Evolutionary conservation across 106 monocot genomes (phyloP), one percentile per base, ranked within the genome.

Genomic region (Phalaenopsis equestris): DNA sequence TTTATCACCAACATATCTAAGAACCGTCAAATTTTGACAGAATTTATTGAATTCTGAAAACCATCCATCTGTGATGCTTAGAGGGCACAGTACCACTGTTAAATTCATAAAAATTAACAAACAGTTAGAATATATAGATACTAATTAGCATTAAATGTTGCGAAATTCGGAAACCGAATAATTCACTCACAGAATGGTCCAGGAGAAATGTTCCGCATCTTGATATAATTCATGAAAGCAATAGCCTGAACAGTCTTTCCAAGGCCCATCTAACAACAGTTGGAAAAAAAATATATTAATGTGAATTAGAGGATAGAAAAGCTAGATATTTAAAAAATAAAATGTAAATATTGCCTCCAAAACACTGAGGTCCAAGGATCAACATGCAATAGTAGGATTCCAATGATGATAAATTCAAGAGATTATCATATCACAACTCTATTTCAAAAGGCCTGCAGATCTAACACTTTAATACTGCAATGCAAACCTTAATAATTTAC

Each of bases 241-340:
- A 99, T 94, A 55, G 95, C 91, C 83, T 99, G 98, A 21, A 99
- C 81, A 78, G 98, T 99, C 81, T 99, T 99, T 55, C 98, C 98
- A 76, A 99, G 86, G 30, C 98, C 95, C 98, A 95, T 99, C 98
- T 98, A 72, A 18, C 48, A 73, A 72, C 43, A 74, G 19, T 74
- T 74, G 14, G 42, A 9, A 42, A 74, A 70, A 14, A 36, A 70
- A 70, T 21, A 70, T 21, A 39, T 70, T 70, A 39, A 70, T 70
- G 36, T 14, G 39, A 74, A 45, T 43, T 6, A 74, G 18, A 21
- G 5, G 45, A 19, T 30, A 42, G 11, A 74, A 45, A 18, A 43
- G 18, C 15, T 45, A 39, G n/a, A 70, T 70, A 70, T 38, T 2
- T 12, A 3, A 37, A 70, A 37, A 70, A 39, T 39, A 70, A 70